Evolutionary conservation across 2,329 filamentous ascomycete genomes (phyloP).

Genomic region (Dothidotthia symphoricarpi): DNA sequence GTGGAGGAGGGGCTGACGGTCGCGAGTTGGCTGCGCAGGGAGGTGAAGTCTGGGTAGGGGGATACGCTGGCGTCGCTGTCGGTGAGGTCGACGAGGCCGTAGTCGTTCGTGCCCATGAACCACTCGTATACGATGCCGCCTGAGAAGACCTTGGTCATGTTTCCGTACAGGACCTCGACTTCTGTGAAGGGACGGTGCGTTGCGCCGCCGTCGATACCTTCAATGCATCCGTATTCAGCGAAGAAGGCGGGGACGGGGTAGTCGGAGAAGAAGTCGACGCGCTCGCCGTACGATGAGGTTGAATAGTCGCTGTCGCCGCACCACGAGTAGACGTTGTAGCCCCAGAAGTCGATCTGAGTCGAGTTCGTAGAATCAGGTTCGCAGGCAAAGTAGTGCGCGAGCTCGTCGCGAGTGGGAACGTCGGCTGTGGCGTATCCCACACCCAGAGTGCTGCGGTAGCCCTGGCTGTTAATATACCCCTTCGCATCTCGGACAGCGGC

Average conservation of each 20-base stretch:
- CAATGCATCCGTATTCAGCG: slow-evolving; percentile 96
- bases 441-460: slow-evolving; percentile 69
- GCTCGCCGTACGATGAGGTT: slow-evolving; percentile 73
- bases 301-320: slow-evolving; percentile 79
- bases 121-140: slow-evolving; percentile 99
- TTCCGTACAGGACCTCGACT: slow-evolving; percentile 74
- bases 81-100: slow-evolving; percentile 69
- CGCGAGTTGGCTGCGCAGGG: slow-evolving; percentile 67
- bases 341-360: slow-evolving; percentile 88
- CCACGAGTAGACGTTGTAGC: slow-evolving; percentile 99
- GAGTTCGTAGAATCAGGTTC: slow-evolving; percentile 51
- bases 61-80: slow-evolving; percentile 60
- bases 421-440: slow-evolving; percentile 97
- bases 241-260: slow-evolving; percentile 97
- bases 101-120: slow-evolving; percentile 87
- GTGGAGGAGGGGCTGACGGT: slow-evolving; percentile 65
- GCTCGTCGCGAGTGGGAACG: slow-evolving; percentile 75
- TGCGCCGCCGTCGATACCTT: slow-evolving; percentile 28
- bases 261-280: slow-evolving; percentile 79
- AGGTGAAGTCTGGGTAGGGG: slow-evolving; percentile 68
- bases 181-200: slow-evolving; percentile 78
- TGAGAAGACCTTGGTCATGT: slow-evolving; percentile 86
- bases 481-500: slow-evolving; percentile 95
- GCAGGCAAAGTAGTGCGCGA: slow-evolving; percentile 95
- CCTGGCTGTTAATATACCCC: slow-evolving; percentile 77